A percentile compares a stretch with the other conserved stretches of the same genome.
These are phyloP conservation scores for Clonostachys rhizophaga DNA, from an alignment of 2,329 filamentous ascomycete genomes.

Conservation along the genomic window DNA sequence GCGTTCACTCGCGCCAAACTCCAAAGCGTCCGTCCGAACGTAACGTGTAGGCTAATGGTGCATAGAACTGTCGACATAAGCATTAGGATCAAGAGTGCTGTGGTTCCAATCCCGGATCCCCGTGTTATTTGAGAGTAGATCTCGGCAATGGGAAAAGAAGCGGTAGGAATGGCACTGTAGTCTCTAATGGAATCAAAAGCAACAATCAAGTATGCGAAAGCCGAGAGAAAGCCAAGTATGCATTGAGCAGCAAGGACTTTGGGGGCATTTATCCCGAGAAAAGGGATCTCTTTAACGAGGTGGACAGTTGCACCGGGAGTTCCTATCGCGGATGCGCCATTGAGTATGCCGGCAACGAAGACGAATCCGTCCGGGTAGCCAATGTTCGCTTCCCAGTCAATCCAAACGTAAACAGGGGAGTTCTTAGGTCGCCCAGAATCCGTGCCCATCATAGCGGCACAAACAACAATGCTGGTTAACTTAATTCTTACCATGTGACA, in stretches of 20 bases:
- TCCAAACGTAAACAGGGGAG: slow-evolving; percentile 35
- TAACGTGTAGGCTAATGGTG: slow-evolving; percentile 27
- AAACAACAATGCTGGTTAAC: slow-evolving; percentile 48
- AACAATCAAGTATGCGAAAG: slow-evolving; percentile 45
- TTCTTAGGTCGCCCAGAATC: slow-evolving; percentile 19
- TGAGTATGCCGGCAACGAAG: slow-evolving; percentile 38
- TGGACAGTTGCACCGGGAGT: slow-evolving; percentile 62
- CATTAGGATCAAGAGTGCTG: slow-evolving; percentile 39
- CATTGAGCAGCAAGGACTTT: slow-evolving; percentile 46
- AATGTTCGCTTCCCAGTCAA: slow-evolving; percentile 27
- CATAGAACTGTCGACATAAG: slow-evolving; percentile 27
- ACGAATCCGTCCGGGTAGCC: slow-evolving; percentile 35
- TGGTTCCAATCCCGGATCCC: slow-evolving; percentile 40
- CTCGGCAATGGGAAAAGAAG: slow-evolving; percentile 58
- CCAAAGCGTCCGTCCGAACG: slow-evolving; percentile 31
- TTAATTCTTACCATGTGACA: too few relatives aligned
- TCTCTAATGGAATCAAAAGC: slow-evolving; percentile 56
- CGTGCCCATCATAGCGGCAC: slow-evolving; percentile 41
- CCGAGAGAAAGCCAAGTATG: slow-evolving; percentile 42
- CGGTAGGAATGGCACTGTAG: slow-evolving; percentile 40
- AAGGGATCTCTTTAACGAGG: slow-evolving; percentile 58
- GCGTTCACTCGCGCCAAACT: slow-evolving; percentile 32
- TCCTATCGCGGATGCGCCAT: slow-evolving; percentile 65
- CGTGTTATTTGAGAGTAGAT: slow-evolving; percentile 57
- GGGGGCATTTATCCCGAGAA: slow-evolving; percentile 45